phyloP scores from a whole-genome alignment of 768 basidiomycete species.

The Rhodotorula diobovata region DNA sequence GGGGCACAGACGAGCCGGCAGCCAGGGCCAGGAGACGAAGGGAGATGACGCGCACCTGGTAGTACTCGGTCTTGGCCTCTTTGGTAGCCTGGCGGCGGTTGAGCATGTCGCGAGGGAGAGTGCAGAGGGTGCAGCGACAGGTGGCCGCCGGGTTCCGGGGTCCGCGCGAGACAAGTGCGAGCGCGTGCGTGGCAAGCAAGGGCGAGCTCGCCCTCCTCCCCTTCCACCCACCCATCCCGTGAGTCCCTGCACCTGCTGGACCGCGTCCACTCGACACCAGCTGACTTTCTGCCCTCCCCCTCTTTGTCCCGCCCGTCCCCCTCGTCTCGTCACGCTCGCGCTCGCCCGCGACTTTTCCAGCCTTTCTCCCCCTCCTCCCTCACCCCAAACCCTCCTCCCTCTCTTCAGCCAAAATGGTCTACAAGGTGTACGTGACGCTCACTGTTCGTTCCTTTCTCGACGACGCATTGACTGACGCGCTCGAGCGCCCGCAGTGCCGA shows the following conservation, averaged over 20 bases:
- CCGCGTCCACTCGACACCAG: not conserved
- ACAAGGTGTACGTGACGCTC: slow-evolving; percentile 32
- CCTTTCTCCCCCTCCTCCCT: not conserved
- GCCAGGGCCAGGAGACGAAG: not conserved
- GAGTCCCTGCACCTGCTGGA: not conserved
- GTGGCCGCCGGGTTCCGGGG: too few relatives aligned
- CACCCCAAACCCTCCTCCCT: not conserved
- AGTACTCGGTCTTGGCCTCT: slow-evolving; percentile 4
- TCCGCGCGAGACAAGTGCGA: too few relatives aligned
- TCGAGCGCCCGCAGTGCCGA: slow-evolving; percentile 32
- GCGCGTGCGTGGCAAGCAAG: not conserved
- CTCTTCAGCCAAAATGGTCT: slow-evolving; percentile 13
- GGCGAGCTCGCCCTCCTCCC: not conserved
- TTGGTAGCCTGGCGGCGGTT: too few relatives aligned
- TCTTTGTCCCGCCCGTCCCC: not conserved
- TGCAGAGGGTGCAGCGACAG: too few relatives aligned
- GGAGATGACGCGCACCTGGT: slow-evolving; percentile 8
- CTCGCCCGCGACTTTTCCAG: not conserved
- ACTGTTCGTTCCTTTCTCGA: not conserved
- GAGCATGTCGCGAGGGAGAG: too few relatives aligned
- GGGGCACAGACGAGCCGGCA: slow-evolving; percentile 3
- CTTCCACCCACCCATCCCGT: slow-evolving; percentile 4
- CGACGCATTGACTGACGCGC: not conserved
- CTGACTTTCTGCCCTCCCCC: not conserved
- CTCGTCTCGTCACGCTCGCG: too few relatives aligned